Base-by-base conservation (phyloP, 2,329 filamentous ascomycete genomes). In the Myriosclerotinia curreyana region DNA sequence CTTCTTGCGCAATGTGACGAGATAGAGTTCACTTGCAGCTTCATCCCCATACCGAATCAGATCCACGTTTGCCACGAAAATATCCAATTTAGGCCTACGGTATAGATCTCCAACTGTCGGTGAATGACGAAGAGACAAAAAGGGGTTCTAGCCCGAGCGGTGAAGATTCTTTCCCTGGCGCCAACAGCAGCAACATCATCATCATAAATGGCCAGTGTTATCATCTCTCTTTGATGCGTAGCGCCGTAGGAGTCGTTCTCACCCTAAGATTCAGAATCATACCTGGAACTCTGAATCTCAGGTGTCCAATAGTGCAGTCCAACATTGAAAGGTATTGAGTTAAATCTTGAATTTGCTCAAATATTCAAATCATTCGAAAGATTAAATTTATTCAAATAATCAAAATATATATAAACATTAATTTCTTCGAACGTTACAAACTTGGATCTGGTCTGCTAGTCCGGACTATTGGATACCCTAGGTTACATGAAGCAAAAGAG, bases 1-100 rank as follows among this genome's bases (percentile, higher is more conserved):
- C 53, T 54, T 62, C 61, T 64, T 64, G 61, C 61, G 61, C 53
- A 64, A 64, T 64, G 61, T 64, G 61, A 59, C 46, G 46, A 64
- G 61, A 64, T 44, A 62, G 60, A 51, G 61, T 59, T 51, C 49
- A 53, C 50, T 46, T 56, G 60, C 60, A 56, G 42, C 42, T 62
- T 62, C 40, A 48, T 49, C 51, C 50, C 60, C 61, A 50, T 59
- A 49, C 46, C 42, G 20, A 59, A 58, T 50, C 36, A 44, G 42
- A 38, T 42, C 61, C 61, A 64, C 53, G 53, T 25, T 42, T 42
- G 42, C 53, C 61, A 64, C 46, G 61, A 28, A 58, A 36, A 51
- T 42, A n/a, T 58, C 61, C 25, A 4, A 49, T 50, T 58, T 42
- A 42, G 44, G 44, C 22, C 36, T 58, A 48, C 28, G 44, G 31